Percentiles rank a stretch among this genome's conserved stretches.
These are phyloP conservation scores for Dillenia turbinata DNA, from an alignment of 164 flowering plant genomes.

Conservation along the genomic window DNA sequence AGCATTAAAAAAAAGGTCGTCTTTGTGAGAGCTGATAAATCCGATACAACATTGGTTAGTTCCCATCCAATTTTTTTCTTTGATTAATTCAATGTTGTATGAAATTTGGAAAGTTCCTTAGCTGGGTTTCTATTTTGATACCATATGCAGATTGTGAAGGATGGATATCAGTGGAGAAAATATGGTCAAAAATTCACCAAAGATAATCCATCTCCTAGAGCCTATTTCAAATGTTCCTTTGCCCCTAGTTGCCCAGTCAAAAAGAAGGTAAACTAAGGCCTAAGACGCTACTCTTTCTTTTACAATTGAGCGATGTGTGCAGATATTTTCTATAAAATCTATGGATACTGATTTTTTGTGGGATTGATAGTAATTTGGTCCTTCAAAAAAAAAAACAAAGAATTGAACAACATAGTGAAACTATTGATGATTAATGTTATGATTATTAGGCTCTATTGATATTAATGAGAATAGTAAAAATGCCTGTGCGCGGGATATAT, in stretches of 20 bases:
- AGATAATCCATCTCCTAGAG: conserved; percentile 66
- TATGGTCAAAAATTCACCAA: conserved; percentile 68
- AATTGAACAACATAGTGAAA: no score
- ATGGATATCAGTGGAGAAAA: conserved; percentile 74
- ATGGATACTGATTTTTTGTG: background rate
- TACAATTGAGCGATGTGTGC: background rate
- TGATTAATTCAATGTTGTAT: background rate
- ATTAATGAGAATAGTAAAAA: no score
- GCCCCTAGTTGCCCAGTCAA: conserved; percentile 62
- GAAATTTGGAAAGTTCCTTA: background rate
- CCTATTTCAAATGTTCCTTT: conserved; percentile 62
- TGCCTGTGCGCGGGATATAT: no score
- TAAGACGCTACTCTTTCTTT: background rate
- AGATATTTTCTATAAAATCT: background rate
- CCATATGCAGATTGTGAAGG: conserved; percentile 15
- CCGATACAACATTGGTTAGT: conserved; percentile 65
- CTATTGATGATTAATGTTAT: no score
- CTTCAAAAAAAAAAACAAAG: no score
- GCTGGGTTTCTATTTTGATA: background rate
- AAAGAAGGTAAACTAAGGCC: conserved; percentile 40
- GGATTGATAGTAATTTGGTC: no score
- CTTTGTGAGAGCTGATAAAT: conserved; percentile 32
- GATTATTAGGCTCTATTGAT: no score
- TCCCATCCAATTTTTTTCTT: background rate
- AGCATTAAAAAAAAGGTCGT: conserved; percentile 36